A percentile compares a stretch with the other conserved stretches of the same genome.
Conservation (phyloP, 2,329 filamentous ascomycete genomes). For the Trichoderma oligosporum region DNA sequence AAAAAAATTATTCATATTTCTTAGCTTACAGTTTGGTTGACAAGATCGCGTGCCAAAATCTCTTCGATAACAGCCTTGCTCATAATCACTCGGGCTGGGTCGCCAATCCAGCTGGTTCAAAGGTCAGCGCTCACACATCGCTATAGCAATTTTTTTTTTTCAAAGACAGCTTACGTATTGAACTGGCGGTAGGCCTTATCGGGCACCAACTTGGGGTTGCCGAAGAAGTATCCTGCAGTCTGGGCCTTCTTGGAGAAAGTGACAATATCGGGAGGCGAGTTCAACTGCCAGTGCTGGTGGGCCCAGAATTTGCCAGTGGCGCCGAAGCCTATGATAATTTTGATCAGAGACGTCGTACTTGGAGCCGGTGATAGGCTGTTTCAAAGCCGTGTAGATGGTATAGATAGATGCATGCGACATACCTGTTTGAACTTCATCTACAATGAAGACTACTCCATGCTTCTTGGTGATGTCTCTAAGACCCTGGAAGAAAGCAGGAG, state of each 20-base stretch:
- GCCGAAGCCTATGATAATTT: slow-evolving; percentile 50
- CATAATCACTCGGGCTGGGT: slow-evolving; percentile 71
- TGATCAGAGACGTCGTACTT: neutral
- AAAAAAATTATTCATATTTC: neutral
- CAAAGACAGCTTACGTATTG: slow-evolving; percentile 52
- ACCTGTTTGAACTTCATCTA: slow-evolving; percentile 75
- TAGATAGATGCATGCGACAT: no score
- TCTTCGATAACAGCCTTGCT: slow-evolving; percentile 76
- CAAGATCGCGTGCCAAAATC: slow-evolving; percentile 64
- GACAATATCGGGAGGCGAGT: slow-evolving; percentile 74
- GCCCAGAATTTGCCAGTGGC: slow-evolving; percentile 88
- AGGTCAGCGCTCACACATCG: neutral
- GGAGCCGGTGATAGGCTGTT: neutral
- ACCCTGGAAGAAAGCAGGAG: slow-evolving; percentile 71
- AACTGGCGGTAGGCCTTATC: slow-evolving; percentile 84
- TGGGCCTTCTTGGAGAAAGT: slow-evolving; percentile 87
- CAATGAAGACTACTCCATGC: slow-evolving; percentile 69
- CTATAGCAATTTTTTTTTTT: neutral
- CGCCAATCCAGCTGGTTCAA: slow-evolving; percentile 64
- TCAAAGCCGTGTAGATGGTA: neutral
- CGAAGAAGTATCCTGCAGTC: slow-evolving; percentile 79
- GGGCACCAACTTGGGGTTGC: slow-evolving; percentile 67
- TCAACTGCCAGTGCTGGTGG: slow-evolving; percentile 76
- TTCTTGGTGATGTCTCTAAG: slow-evolving; percentile 69
- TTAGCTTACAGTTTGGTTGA: slow-evolving; percentile 50